Base-by-base conservation (phyloP, 495 filamentous ascomycete genomes). In the Terfezia boudieri region DNA sequence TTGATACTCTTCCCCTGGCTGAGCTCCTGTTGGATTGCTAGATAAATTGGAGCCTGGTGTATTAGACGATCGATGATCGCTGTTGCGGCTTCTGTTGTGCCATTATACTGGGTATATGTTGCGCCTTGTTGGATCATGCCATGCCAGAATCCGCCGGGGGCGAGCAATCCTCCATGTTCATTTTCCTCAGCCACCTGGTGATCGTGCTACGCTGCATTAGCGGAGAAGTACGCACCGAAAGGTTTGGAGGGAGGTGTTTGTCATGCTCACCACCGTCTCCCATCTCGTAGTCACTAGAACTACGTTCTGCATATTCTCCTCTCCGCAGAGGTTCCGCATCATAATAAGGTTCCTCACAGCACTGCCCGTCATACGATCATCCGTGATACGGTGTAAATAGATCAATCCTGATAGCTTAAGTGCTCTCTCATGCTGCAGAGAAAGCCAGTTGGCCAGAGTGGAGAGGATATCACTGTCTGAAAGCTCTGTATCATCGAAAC, bases 21-120 rank as follows among this genome's bases (percentile, higher is more conserved):
- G 36, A 72, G 60, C 56, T 71, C 67, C 48, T 67, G 58, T 55
- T 72, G 70, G 17, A 72, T 64, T 50, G 62, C 61, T 11, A 67
- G 59, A 55, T 59, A 57, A 10, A 63, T 59, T 6, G 36, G 50
- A 53, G 59, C 53, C 38, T 37, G 16, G 26, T 38, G 37, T 55
- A 38, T 56, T 35, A 57, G 55, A 17, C 38, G 54, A 51, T 51
- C 49, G 12, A 68, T 57, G 32, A 70, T 60, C 2, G 58, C 57
- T 17, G 54, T 63, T 49, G 64, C 64, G 0, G 66, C 70, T 37
- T 63, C 59, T 10, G 49, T 62, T 52, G 63, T 58, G 4, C 65
- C 63, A 52, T 58, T 56, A 35, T 69, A 56, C 8, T 60, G 63
- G 17, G 57, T 38, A 26, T 60, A 59, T 32, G 54, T 56, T 11